These are phyloP conservation scores for Dorcoceras hygrometricum DNA, from an alignment of 257 asterid species.

Conservation along the genomic window DNA sequence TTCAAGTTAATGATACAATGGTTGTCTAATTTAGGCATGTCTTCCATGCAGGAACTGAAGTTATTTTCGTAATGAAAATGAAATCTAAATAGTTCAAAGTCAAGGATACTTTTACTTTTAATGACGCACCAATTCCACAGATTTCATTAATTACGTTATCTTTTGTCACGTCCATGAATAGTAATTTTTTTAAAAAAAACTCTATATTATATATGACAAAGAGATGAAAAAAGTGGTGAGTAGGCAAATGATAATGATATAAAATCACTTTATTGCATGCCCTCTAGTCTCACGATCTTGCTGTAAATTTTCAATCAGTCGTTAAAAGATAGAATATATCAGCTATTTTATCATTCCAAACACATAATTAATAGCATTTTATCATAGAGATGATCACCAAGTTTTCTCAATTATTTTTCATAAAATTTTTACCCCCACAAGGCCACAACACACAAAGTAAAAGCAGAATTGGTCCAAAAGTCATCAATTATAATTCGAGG, in stretches of 20 bases:
- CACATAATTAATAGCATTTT: too few species aligned
- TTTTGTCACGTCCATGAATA: not conserved
- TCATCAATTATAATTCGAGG: not conserved
- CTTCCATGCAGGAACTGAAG: not conserved
- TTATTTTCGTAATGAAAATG: not conserved
- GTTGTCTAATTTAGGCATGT: conserved; percentile 12
- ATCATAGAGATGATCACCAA: too few species aligned
- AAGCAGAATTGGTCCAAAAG: not conserved
- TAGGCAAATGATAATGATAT: not conserved
- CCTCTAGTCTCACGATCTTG: not conserved
- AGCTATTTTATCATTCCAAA: not conserved
- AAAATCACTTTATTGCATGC: too few species aligned
- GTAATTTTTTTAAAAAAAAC: not conserved
- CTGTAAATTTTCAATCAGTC: too few species aligned
- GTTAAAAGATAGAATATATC: too few species aligned
- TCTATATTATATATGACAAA: not conserved
- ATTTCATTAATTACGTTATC: not conserved
- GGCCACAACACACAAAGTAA: not conserved
- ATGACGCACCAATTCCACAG: not conserved
- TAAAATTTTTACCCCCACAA: not conserved
- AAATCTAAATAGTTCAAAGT: not conserved
- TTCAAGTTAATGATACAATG: not conserved
- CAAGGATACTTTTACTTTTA: not conserved
- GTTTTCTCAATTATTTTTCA: too few species aligned
- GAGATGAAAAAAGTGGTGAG: not conserved